Conservation (phyloP, 2,329 filamentous ascomycete species). For the Paecilomyces fulvus region DNA sequence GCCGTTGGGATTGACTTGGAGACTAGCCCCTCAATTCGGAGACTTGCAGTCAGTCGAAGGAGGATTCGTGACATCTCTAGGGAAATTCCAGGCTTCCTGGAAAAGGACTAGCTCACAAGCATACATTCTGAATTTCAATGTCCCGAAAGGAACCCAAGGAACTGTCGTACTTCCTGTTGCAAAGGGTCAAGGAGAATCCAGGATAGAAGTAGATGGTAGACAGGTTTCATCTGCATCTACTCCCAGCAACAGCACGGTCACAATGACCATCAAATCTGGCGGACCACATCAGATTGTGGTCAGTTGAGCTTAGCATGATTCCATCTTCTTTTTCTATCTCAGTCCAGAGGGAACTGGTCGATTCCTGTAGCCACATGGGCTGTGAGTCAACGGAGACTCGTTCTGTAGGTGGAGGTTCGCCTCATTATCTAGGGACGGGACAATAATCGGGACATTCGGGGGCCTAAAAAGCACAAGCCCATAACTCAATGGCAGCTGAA, state of each 20-base stretch:
- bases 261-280: not conserved
- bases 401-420: not conserved
- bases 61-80: constrained; percentile 40
- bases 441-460: not conserved
- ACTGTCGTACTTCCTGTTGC: constrained; percentile 2
- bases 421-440: not conserved
- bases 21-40: constrained; percentile 36
- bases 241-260: not conserved
- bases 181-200: not conserved
- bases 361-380: not conserved
- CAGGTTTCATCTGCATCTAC: not conserved
- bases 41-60: constrained; percentile 36
- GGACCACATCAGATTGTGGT: not conserved
- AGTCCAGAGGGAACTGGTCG: not conserved
- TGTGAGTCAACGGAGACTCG: not conserved
- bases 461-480: not conserved
- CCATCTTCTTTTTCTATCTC: not conserved
- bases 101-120: not conserved
- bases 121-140: constrained; percentile 4
- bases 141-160: constrained; percentile 4
- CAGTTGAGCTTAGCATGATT: not conserved
- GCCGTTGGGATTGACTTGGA: constrained; percentile 35
- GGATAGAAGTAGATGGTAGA: not conserved
- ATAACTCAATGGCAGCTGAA: too few relatives aligned
- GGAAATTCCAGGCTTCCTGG: constrained; percentile 27